These are phyloP conservation scores for Vaccinium vitisidaea DNA, from an alignment of 148 eudicot genomes.

Conservation along the genomic window DNA sequence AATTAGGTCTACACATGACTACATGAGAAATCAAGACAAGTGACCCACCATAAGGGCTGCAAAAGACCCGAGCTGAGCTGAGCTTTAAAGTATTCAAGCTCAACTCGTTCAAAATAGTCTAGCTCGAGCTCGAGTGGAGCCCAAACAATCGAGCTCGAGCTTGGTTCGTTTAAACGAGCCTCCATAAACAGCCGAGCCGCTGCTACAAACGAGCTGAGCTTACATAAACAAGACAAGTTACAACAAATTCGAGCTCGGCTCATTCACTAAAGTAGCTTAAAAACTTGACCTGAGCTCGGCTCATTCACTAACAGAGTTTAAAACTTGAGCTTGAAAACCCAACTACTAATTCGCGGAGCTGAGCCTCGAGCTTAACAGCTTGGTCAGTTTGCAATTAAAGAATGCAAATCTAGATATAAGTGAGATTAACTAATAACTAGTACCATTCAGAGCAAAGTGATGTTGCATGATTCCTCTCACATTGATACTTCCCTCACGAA, in stretches of 20 bases:
- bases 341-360: too few relatives aligned
- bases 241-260: conserved; percentile 35
- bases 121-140: not conserved
- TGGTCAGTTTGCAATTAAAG: not conserved
- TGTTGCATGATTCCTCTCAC: conserved; percentile 13
- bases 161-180: conserved; percentile 28
- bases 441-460: conserved; percentile 17
- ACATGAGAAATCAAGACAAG: not conserved
- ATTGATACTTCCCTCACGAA: conserved; percentile 4
- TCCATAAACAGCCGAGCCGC: too few relatives aligned
- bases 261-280: conserved; percentile 4
- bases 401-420: not conserved
- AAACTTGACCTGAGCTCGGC: too few relatives aligned
- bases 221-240: too few relatives aligned
- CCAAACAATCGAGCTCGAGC: not conserved
- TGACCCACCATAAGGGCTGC: too few relatives aligned
- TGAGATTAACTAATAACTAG: not conserved
- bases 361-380: not conserved
- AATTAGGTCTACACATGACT: not conserved
- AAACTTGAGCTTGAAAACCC: too few relatives aligned
- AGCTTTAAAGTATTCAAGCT: not conserved
- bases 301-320: too few relatives aligned
- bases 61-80: not conserved
- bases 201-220: too few relatives aligned
- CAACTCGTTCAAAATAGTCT: not conserved